Evolutionary conservation across 371 early-diverging fungal species (phyloP).

Genomic region (Mucor plumbeus): DNA sequence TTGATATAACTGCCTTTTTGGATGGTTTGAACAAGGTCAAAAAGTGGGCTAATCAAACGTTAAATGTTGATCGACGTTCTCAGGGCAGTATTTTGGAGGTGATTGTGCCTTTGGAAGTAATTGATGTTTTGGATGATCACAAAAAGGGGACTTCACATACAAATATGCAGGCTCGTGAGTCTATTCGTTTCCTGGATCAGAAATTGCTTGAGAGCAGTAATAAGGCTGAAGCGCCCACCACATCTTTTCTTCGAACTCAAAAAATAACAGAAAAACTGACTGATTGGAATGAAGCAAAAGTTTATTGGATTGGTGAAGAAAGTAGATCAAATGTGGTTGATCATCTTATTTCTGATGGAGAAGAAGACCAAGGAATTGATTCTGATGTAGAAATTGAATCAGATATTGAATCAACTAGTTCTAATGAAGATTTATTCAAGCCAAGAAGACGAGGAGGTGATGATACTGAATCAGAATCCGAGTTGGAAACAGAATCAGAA

Average conservation of each 20-base stretch:
- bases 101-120: conserved; percentile 67
- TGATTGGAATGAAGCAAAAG: conserved; percentile 58
- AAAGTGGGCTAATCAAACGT: conserved; percentile 51
- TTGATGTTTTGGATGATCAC: conserved; percentile 70
- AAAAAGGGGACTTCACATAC: conserved; percentile 71
- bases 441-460: conserved; percentile 28
- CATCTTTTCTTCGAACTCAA: conserved; percentile 50
- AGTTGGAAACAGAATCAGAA: conserved; percentile 18
- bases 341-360: conserved; percentile 24
- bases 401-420: conserved; percentile 15
- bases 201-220: conserved; percentile 29
- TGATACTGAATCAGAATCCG: conserved; percentile 21
- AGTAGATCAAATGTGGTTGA: conserved; percentile 32
- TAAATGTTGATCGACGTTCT: conserved; percentile 33
- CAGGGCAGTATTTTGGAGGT: conserved; percentile 52
- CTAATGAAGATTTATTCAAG: conserved; percentile 27
- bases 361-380: conserved; percentile 20
- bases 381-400: conserved; percentile 31
- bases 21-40: conserved; percentile 57
- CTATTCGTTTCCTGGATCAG: conserved; percentile 80
- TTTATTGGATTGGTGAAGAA: conserved; percentile 55
- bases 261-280: conserved; percentile 54
- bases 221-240: conserved; percentile 12
- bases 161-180: conserved; percentile 73
- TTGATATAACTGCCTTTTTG: conserved; percentile 60